Percentiles rank a stretch among this genome's conserved stretches.
phyloP scores from a whole-genome alignment of 2,329 filamentous ascomycete genomes.

The Thielaviopsis populi region DNA sequence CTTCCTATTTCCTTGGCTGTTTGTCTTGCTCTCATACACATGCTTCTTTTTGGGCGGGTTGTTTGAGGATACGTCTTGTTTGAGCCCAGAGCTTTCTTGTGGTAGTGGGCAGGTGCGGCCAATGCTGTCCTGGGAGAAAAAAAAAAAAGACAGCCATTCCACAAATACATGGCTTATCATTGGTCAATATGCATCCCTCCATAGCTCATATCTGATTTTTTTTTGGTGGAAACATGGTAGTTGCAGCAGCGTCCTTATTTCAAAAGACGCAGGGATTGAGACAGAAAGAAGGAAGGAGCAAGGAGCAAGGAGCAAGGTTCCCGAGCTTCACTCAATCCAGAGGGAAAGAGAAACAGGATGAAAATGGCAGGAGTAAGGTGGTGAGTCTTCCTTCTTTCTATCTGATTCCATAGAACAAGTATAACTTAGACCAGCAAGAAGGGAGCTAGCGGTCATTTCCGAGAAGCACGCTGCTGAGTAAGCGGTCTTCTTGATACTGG shows the following conservation, averaged over 20 bases:
- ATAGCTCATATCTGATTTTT: background rate
- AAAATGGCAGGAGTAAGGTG: background rate
- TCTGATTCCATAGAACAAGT: background rate
- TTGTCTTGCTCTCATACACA: background rate
- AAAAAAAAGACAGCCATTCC: background rate
- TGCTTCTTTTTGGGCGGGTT: background rate
- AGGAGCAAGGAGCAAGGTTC: background rate
- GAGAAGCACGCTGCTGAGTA: background rate
- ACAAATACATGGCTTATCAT: background rate
- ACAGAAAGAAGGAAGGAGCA: background rate
- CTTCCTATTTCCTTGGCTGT: background rate
- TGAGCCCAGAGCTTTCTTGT: background rate
- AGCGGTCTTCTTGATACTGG: background rate
- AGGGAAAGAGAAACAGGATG: background rate
- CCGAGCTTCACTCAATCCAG: background rate
- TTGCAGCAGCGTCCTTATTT: background rate
- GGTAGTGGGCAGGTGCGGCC: background rate
- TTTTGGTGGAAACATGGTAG: background rate
- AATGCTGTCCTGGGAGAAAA: background rate
- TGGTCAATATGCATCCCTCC: background rate
- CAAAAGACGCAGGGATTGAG: background rate
- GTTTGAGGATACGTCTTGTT: background rate
- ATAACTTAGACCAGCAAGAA: background rate
- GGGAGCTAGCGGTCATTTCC: background rate
- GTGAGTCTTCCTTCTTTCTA: background rate